These are phyloP conservation scores for Botrytis hyacinthi DNA, from an alignment of 2,329 filamentous ascomycete genomes.

Conservation along the genomic window DNA sequence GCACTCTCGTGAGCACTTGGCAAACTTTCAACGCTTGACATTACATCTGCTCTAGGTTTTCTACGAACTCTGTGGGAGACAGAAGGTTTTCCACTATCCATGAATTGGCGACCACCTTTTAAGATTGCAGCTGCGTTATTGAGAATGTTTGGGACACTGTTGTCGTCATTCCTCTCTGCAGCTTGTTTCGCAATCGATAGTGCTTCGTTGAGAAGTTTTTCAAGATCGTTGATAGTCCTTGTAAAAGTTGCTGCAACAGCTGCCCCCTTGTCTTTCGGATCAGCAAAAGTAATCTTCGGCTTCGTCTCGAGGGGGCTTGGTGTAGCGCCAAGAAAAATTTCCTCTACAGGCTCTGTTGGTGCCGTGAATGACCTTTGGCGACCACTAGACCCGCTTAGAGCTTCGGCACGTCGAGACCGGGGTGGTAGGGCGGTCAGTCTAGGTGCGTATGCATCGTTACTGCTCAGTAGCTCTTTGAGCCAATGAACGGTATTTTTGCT, in stretches of 20 bases:
- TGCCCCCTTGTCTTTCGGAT: conserved; percentile 19
- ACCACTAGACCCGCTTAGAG: conserved; percentile 12
- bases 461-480: conserved; percentile 34
- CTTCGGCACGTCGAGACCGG: conserved; percentile 25
- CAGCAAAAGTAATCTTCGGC: conserved; percentile 13
- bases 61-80: background rate
- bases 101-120: conserved; percentile 27
- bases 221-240: conserved; percentile 40
- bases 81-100: conserved; percentile 1
- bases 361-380: conserved; percentile 23
- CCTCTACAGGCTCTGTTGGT: conserved; percentile 21
- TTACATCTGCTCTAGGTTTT: conserved; percentile 1
- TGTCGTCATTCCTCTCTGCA: conserved; percentile 32
- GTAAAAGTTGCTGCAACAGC: conserved; percentile 36
- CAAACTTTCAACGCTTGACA: conserved; percentile 25
- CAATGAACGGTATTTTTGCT: conserved; percentile 33
- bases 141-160: conserved; percentile 28
- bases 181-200: conserved; percentile 40
- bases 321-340: conserved; percentile 26
- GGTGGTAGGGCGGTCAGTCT: conserved; percentile 35
- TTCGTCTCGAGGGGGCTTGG: conserved; percentile 15
- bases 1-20: conserved; percentile 36
- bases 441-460: conserved; percentile 32
- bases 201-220: conserved; percentile 40
- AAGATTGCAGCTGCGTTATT: conserved; percentile 30